Base-by-base conservation (phyloP, 768 basidiomycete species). In the Infundibulicybe gibba region DNA sequence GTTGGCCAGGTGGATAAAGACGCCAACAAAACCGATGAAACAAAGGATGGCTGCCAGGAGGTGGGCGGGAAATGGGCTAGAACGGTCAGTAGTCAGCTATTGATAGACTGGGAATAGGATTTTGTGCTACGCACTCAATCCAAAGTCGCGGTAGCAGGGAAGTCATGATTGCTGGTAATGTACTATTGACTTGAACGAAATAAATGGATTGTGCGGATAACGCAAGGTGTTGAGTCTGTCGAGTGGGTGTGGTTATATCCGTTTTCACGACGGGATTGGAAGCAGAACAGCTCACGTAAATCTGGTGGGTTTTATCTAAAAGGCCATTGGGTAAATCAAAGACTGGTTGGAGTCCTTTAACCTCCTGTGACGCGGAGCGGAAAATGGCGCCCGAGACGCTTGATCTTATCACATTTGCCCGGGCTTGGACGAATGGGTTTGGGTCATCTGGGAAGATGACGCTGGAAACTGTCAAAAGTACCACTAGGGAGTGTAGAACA, bases 371-470 rank as follows among this genome's bases (percentile, higher is more conserved):
- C 3, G 84, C 83, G 41, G 66, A 66, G 9, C 71, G 73, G 51
- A 80, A 82, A 15, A 87, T 77, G 4, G 86, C 77, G 6, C 75
- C 76, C 12, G 86, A 73, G 0, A 88, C 59, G n/a, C 75, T 72
- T n/a, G 76, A 67, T 21, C 59, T 64, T 1, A 75, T 76, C 2
- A 80, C 66, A 3, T 53, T 60, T 0, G 79, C 76, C 16, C 83
- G 74, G 12, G 79, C 77, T 41, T 70, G 60, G 31, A 83, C 66
- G 54, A 79, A 83, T 0, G 68, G 49, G 52, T 80, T 64, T 2
- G 58, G 20, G 49, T 54, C 68, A 3, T 60, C 41, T n/a, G 58
- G 35, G 54, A 81, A 80, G 2, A 76, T 53, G 3, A 80, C 62
- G 1, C 78, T 80, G 43, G 6, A 21, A 8, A 32, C 41, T 38